Conservation (phyloP, 2,329 filamentous ascomycete genomes). For the Biscogniauxia sp. region DNA sequence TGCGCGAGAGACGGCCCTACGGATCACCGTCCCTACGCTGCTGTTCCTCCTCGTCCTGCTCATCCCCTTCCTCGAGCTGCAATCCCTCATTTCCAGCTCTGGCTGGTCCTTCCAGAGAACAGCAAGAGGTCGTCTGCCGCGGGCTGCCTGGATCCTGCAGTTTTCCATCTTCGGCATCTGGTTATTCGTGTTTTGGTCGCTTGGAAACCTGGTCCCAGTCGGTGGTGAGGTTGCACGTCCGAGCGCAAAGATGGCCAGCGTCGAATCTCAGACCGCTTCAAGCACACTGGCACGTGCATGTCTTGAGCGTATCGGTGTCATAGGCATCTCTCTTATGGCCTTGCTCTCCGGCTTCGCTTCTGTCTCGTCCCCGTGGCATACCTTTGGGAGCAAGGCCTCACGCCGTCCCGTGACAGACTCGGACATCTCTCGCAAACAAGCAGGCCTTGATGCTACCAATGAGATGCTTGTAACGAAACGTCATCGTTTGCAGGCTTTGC, state of each 20-base stretch:
- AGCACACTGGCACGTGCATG: constrained; percentile 50
- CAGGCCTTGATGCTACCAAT: constrained; percentile 72
- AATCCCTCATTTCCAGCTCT: constrained; percentile 55
- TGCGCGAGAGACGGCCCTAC: constrained; percentile 66
- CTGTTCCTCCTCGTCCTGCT: constrained; percentile 70
- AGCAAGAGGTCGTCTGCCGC: constrained; percentile 54
- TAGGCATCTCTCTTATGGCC: constrained; percentile 84
- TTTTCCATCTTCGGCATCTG: constrained; percentile 61
- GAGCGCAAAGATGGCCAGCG: constrained; percentile 36
- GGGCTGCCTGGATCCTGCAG: constrained; percentile 64
- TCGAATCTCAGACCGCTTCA: constrained; percentile 37
- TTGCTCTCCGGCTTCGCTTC: constrained; percentile 85
- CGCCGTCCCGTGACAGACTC: constrained; percentile 65
- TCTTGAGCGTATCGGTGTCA: constrained; percentile 72
- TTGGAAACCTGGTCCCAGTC: constrained; percentile 61
- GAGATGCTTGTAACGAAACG: constrained; percentile 78
- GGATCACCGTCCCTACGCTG: constrained; percentile 67
- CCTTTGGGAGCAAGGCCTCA: constrained; percentile 62
- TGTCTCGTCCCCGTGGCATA: constrained; percentile 85
- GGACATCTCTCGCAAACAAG: constrained; percentile 74
- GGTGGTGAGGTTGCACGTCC: constrained; percentile 43
- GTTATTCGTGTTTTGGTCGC: constrained; percentile 74
- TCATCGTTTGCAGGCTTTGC: constrained; percentile 66
- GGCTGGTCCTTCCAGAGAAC: constrained; percentile 64
- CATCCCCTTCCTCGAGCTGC: constrained; percentile 77